Percentiles rank a stretch among this genome's conserved stretches.
phyloP scores from a whole-genome alignment of 2,329 filamentous ascomycete species.

The Setomelanomma holmii region DNA sequence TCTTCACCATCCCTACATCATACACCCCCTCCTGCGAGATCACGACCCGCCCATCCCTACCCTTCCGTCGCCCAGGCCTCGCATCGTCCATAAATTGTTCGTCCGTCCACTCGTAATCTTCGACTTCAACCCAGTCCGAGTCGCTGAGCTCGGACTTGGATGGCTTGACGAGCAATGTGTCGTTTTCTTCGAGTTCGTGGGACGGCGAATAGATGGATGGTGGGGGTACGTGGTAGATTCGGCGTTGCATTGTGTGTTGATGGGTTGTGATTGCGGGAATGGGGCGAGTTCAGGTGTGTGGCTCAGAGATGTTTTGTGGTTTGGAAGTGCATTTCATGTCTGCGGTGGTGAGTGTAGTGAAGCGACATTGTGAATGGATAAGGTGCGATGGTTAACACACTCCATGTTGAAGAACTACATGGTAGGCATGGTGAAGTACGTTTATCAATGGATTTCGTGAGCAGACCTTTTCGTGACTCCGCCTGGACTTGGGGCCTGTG shows the following conservation, averaged over 20 bases:
- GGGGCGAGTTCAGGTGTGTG: neutral
- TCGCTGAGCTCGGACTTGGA: neutral
- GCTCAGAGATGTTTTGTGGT: neutral
- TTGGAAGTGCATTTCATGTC: no score
- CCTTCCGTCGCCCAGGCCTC: constrained; percentile 6
- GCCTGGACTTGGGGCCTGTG: no score
- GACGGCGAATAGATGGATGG: no score
- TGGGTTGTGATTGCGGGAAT: neutral
- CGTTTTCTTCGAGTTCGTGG: neutral
- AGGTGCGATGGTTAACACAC: no score
- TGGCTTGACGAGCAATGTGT: neutral
- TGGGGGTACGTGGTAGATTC: neutral
- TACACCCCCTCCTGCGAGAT: neutral
- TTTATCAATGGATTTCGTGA: no score
- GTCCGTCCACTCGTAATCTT: constrained; percentile 5
- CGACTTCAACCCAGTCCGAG: neutral
- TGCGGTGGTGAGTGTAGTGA: no score
- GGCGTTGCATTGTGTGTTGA: neutral
- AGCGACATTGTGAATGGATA: no score
- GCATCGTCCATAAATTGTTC: constrained; percentile 10
- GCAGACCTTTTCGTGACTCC: no score
- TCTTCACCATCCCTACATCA: no score
- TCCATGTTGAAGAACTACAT: no score
- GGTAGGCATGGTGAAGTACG: no score
- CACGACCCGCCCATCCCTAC: neutral